Conservation (phyloP, 1,139 yeast genomes). For the Hanseniaspora gamundiae region DNA sequence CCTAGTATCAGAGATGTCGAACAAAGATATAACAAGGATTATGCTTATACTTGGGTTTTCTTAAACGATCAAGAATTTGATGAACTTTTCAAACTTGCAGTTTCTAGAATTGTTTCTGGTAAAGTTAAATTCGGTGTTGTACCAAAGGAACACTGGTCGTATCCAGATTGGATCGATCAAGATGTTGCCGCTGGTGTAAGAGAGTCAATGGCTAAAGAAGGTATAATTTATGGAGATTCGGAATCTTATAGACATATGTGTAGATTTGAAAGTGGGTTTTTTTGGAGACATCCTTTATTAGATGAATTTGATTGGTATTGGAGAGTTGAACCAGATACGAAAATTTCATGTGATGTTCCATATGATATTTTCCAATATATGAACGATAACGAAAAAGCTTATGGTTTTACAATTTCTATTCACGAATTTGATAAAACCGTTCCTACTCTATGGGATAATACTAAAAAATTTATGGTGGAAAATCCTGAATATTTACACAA, state of each 20-base stretch:
- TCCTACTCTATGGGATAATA: conserved; percentile 70
- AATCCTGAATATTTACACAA: conserved; percentile 54
- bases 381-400: conserved; percentile 60
- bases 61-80: conserved; percentile 44
- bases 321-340: conserved; percentile 88
- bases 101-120: conserved; percentile 32
- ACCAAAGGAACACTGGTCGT: conserved; percentile 41
- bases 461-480: conserved; percentile 51
- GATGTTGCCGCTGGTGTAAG: conserved; percentile 41
- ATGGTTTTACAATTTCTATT: conserved; percentile 71
- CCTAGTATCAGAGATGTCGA: conserved; percentile 58
- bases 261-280: conserved; percentile 83
- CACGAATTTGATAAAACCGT: conserved; percentile 77
- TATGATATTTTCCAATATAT: conserved; percentile 74
- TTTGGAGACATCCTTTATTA: conserved; percentile 65
- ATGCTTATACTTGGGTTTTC: conserved; percentile 67
- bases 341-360: conserved; percentile 65
- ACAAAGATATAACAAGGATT: conserved; percentile 56
- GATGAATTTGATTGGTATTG: conserved; percentile 74
- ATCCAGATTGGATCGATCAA: conserved; percentile 50
- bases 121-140: conserved; percentile 38
- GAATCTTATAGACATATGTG: conserved; percentile 78
- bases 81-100: conserved; percentile 32
- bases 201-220: conserved; percentile 34
- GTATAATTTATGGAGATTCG: conserved; percentile 50